Evolutionary conservation across 345 rosid genomes (phyloP), one percentile per base, ranked within the genome.

Genomic region (Passiflora organensis): DNA sequence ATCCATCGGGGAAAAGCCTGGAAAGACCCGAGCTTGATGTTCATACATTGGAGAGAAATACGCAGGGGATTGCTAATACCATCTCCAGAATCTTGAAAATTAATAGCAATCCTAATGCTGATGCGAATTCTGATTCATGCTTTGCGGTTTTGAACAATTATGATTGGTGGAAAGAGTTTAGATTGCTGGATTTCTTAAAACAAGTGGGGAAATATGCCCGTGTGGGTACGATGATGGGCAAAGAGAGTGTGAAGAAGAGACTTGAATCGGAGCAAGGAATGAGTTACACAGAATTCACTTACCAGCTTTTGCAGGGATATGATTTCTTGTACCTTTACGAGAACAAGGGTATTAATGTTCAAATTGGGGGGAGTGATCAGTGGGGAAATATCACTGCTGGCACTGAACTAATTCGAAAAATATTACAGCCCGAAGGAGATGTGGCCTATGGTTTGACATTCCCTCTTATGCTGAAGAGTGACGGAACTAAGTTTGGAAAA

Each of bases 341-440:
- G 71, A 82, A 84, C 46, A 67, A 82, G 75, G 83, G 89, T 57
- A 72, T 91, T 51, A 88, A 70, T 78, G 95, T 86, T 62, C 95
- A 91, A 62, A 88, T 91, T 59, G 98, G 98, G 16, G 98, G 98
- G 13, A 91, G 98, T 79, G 98, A 88, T 63, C 96, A 88, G 36
- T 91, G 98, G 98, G 98, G 98, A 0, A 91, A 91, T 63, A 86
- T 91, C 15, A 86, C 89, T 55, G 95, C 98, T 17, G 96, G 96
- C 50, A 88, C 94, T 23, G 98, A 88, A 49, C 77, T 91, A 43
- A 82, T 91, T 24, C 69, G 98, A 19, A 91, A 86, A 74, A 82
- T 80, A 58, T 62, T 81, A 53, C 96, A 84, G 56, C 74, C 82
- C 1, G 93, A 86, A 66, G 79, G 83, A 70, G 59, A 48, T 36